A percentile compares a stretch with the other conserved stretches of the same genome.
Conservation (phyloP, 2,329 filamentous ascomycete genomes). For the Myotisia sp. region DNA sequence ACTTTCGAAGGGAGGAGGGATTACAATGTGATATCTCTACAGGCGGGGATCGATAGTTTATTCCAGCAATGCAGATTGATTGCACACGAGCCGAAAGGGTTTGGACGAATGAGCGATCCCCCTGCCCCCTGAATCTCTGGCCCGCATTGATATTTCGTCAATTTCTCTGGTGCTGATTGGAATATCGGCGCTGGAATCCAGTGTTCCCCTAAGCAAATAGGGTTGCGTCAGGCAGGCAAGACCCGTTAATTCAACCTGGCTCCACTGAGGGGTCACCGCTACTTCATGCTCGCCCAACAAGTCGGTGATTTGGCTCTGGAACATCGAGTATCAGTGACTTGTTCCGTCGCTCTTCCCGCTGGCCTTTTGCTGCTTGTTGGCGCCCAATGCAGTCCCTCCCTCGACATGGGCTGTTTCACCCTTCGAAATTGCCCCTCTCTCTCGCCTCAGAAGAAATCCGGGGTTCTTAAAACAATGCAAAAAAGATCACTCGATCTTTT, state of each 20-base stretch:
- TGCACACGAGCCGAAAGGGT: constrained; percentile 6
- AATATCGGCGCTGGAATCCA: constrained; percentile 2
- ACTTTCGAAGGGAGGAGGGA: constrained; percentile 6
- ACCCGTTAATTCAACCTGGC: constrained; percentile 11
- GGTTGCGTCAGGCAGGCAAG: constrained; percentile 13
- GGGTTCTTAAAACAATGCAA: too few relatives aligned
- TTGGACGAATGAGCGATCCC: constrained; percentile 8
- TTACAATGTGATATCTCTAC: constrained; percentile 6
- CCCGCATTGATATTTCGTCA: constrained; percentile 3
- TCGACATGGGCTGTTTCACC: too few relatives aligned
- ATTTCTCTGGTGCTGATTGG: constrained; percentile 10
- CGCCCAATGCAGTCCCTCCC: too few relatives aligned
- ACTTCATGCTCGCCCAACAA: constrained; percentile 10
- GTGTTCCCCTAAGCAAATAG: constrained; percentile 7
- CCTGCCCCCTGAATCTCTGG: constrained; percentile 2
- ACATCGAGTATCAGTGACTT: constrained; percentile 8
- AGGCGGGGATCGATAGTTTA: too few relatives aligned
- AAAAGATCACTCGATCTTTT: too few relatives aligned
- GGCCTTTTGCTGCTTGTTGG: too few relatives aligned
- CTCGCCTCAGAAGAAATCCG: too few relatives aligned
- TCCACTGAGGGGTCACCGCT: constrained; percentile 14
- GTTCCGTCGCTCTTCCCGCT: too few relatives aligned
- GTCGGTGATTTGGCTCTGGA: constrained; percentile 4
- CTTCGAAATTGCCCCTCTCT: too few relatives aligned
- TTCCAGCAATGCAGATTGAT: too few relatives aligned